Base-by-base conservation (phyloP, 164 flowering plant genomes). In the Stephania cephalantha region DNA sequence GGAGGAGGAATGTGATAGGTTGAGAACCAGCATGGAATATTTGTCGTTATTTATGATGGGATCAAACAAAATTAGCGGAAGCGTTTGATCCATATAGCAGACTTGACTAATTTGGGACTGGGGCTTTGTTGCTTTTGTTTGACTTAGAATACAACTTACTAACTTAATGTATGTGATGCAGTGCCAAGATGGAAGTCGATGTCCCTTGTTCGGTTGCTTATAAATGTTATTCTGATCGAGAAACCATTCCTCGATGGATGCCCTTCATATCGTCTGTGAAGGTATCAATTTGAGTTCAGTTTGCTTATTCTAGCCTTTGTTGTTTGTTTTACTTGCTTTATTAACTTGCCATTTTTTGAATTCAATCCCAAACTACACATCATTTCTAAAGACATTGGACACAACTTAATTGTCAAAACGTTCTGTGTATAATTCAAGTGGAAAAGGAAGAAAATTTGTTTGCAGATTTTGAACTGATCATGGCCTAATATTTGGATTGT, bases 211-310 rank as follows among this genome's bases (percentile, higher is more conserved):
- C 92, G 17, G 90, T 86, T 68, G 99, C 99, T 17, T 95, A 93
- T 81, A 78, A 86, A 25, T 83, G 85, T 81, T 95, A 93, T 79
- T 86, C 84, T 22, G 96, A 95, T 79, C 96, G 96, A 6, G 93
- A 95, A 85, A 77, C 94, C 17, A 87, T 93, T 82, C 91, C 98
- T 30, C 87, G 79, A 11, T 95, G 99, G 98, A 95, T 95, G 99
- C 93, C 95, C 10, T 93, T 90, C 85, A 95, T 95, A 83, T 91
- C 99, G 30, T 83, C 95, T 80, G 99, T 95, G 0, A 82, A 91
- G 99, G 99, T 91, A 46, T 63, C 20, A 12, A 3, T 71, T 61
- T 58, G 52, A 42, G 20, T 9, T 20, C 20, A 13, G 15, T 17
- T 55, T 35, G 55, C 22, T 15, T 53, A 71, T 20, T 72, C 9